Conservation (phyloP, 352 stramenopile genomes). For the Chrysophaeum taylorii region DNA sequence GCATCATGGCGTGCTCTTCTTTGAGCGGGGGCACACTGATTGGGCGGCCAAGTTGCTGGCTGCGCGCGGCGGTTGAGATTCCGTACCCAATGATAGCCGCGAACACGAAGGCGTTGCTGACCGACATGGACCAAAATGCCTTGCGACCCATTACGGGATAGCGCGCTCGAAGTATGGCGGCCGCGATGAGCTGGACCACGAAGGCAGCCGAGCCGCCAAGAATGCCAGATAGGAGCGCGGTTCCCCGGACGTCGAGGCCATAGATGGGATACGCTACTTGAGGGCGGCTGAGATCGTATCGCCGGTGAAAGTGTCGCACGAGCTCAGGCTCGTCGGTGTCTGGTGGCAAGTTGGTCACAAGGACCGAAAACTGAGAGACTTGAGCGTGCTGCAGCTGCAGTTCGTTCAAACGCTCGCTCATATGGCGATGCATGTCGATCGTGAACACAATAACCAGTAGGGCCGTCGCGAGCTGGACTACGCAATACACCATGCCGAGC, state of each 20-base stretch:
- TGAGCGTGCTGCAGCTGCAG: not conserved
- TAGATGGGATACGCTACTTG: slow-evolving; percentile 2
- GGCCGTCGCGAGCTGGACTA: not conserved
- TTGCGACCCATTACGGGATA: not conserved
- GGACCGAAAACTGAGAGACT: not conserved
- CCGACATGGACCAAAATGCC: not conserved
- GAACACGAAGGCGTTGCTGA: not conserved
- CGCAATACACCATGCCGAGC: not conserved
- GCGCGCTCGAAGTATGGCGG: not conserved
- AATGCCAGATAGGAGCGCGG: not conserved
- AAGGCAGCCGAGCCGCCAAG: not conserved
- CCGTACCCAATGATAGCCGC: not conserved
- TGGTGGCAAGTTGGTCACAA: not conserved
- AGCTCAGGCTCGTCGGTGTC: not conserved
- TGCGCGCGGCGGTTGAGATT: not conserved
- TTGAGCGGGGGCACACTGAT: not conserved
- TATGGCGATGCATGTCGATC: not conserved
- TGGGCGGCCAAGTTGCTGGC: not conserved
- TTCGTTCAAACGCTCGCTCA: not conserved
- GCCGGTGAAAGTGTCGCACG: not conserved
- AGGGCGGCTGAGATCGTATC: not conserved
- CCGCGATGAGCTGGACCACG: no score
- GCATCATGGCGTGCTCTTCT: not conserved
- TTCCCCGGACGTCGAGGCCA: not conserved
- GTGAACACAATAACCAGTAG: not conserved